These are phyloP conservation scores for Alnus glutinosa DNA, from an alignment of 306 rosid genomes.

Conservation along the genomic window DNA sequence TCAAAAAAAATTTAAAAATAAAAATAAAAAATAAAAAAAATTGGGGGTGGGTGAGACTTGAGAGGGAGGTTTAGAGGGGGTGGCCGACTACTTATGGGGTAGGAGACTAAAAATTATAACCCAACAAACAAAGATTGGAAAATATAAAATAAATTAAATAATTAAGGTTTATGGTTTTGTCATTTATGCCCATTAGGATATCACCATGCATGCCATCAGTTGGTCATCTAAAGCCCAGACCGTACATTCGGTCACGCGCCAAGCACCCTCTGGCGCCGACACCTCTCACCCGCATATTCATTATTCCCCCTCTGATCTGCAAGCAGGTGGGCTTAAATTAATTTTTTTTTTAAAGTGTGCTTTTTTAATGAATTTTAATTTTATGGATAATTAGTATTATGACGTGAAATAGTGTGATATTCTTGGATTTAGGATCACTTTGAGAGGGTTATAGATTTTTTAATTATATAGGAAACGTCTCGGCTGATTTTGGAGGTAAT, in stretches of 20 bases:
- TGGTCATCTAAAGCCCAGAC: conserved; percentile 40
- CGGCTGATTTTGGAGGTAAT: too few relatives aligned
- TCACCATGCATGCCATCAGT: conserved; percentile 34
- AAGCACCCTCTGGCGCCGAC: conserved; percentile 46
- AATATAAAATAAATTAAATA: not conserved
- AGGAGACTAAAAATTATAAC: not conserved
- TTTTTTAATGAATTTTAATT: too few relatives aligned
- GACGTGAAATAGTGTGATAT: too few relatives aligned
- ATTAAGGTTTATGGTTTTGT: not conserved
- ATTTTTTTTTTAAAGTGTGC: too few relatives aligned
- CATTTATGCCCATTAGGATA: conserved; percentile 43
- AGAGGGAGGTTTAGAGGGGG: conserved; percentile 19
- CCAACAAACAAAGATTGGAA: not conserved
- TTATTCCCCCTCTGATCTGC: too few relatives aligned
- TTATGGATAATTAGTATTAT: too few relatives aligned
- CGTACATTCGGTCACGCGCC: conserved; percentile 35
- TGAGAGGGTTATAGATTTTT: too few relatives aligned
- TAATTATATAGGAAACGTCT: too few relatives aligned
- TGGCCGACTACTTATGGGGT: conserved; percentile 12
- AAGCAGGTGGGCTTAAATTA: too few relatives aligned
- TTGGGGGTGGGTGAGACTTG: not conserved
- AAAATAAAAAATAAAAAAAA: too few relatives aligned
- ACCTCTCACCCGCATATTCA: conserved; percentile 12
- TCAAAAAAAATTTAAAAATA: too few relatives aligned
- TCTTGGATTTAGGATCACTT: too few relatives aligned